Percentiles rank a stretch among this genome's conserved stretches.
phyloP scores from a whole-genome alignment of 805 yeast genomes.

The Tetrapisispora arboricola region DNA sequence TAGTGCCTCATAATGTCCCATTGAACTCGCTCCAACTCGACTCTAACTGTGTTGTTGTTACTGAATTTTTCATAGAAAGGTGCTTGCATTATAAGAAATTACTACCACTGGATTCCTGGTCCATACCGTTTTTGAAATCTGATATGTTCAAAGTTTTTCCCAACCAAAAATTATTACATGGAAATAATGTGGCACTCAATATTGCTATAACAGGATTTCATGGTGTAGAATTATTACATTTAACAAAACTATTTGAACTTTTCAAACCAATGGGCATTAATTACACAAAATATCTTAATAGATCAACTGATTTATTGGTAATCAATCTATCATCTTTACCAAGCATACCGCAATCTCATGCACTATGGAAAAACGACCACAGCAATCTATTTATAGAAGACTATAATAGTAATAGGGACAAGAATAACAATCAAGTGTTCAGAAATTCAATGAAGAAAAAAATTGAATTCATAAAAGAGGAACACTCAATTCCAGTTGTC shows the following conservation, averaged over 20 bases:
- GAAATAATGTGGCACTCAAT: conserved; percentile 9
- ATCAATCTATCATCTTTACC: conserved; percentile 23
- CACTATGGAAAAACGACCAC: conserved; percentile 24
- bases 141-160: conserved; percentile 21
- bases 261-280: conserved; percentile 33
- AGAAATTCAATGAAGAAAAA: conserved; percentile 27
- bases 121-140: conserved; percentile 36
- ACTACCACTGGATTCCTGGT: conserved; percentile 50
- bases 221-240: conserved; percentile 66
- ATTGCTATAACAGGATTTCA: conserved; percentile 62
- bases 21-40: conserved; percentile 6
- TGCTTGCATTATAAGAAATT: conserved; percentile 47
- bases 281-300: conserved; percentile 21
- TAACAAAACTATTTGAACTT: conserved; percentile 48
- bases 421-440: conserved; percentile 17
- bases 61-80: conserved; percentile 79
- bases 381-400: conserved; percentile 17
- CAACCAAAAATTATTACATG: conserved; percentile 14
- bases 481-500: conserved; percentile 23
- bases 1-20: conserved; percentile 20
- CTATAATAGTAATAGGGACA: conserved; percentile 6
- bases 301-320: conserved; percentile 22
- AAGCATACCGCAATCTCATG: conserved; percentile 18
- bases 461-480: conserved; percentile 23
- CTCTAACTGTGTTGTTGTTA: conserved; percentile 32